A percentile compares a stretch with the other conserved stretches of the same genome.
Conservation (phyloP, 306 rosid species). For the Quercus ilex region DNA sequence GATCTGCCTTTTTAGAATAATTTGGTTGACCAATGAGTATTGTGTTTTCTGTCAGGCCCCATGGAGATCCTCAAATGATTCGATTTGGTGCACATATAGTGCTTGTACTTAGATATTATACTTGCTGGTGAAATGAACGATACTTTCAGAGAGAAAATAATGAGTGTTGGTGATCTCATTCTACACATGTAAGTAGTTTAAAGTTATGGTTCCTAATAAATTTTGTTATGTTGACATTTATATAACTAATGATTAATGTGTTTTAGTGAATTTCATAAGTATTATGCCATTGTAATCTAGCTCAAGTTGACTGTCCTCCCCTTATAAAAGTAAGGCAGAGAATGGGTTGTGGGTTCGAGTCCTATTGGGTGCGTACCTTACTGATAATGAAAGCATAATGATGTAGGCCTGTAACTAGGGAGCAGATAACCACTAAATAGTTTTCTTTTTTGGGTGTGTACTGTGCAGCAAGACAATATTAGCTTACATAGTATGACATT, state of each 20-base stretch:
- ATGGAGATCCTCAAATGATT: constrained; percentile 96
- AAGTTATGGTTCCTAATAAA: constrained; percentile 10
- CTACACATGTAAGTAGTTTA: constrained; percentile 77
- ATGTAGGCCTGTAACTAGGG: background rate
- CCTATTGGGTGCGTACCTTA: too few species aligned
- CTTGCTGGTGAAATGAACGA: constrained; percentile 74
- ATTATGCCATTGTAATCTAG: background rate
- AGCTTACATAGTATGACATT: background rate
- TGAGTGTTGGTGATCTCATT: constrained; percentile 88
- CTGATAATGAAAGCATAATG: too few species aligned
- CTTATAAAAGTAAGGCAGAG: too few species aligned
- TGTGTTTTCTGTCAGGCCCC: constrained; percentile 57
- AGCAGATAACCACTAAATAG: background rate
- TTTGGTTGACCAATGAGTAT: constrained; percentile 17
- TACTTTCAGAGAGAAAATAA: constrained; percentile 70
- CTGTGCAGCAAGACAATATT: background rate
- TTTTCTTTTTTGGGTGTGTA: background rate
- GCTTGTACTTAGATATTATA: constrained; percentile 85
- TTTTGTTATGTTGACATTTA: constrained; percentile 4
- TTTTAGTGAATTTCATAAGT: background rate
- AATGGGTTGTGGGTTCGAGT: too few species aligned
- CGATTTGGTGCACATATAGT: constrained; percentile 98
- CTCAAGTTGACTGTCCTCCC: too few species aligned
- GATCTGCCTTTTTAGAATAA: constrained; percentile 21
- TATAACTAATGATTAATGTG: background rate